Evolutionary conservation across 2,329 filamentous ascomycete genomes (phyloP).

Genomic region (Orbilia ellipsospora): DNA sequence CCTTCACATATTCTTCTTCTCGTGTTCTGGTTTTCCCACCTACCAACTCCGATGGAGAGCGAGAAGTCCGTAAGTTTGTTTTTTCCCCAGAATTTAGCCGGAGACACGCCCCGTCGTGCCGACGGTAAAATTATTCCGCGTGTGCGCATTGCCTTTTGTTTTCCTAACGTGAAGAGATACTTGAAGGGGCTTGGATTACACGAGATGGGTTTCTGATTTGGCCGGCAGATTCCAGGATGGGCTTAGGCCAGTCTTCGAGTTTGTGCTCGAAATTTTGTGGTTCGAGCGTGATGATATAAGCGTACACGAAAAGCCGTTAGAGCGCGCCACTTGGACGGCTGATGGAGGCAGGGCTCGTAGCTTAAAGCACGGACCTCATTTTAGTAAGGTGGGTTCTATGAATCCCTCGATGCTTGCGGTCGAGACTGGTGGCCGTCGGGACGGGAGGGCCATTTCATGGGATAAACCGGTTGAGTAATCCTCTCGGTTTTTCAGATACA

Average conservation of each 20-base stretch:
- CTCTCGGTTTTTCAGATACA: neutral
- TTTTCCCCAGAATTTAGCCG: constrained; percentile 42
- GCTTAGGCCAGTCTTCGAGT: constrained; percentile 1
- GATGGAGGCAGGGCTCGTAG: no score
- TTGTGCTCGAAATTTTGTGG: no score
- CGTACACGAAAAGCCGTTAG: no score
- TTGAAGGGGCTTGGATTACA: no score
- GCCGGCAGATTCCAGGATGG: constrained; percentile 28
- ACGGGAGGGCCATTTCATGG: neutral
- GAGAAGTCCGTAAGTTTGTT: neutral
- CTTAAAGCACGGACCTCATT: no score
- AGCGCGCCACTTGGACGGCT: no score
- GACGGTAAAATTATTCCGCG: constrained; percentile 55
- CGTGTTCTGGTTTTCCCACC: constrained; percentile 49
- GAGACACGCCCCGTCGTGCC: constrained; percentile 50
- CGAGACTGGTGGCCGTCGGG: neutral
- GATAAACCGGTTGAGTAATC: constrained; percentile 33
- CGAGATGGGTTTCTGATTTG: neutral
- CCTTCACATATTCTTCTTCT: constrained; percentile 16
- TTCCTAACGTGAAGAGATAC: neutral
- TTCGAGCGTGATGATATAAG: no score
- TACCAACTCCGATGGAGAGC: constrained; percentile 53
- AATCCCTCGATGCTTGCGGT: no score
- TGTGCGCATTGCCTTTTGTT: constrained; percentile 17
- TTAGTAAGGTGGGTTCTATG: no score